A percentile compares a stretch with the other conserved stretches of the same genome.
phyloP scores from a whole-genome alignment of 495 filamentous ascomycete genomes.

The Penicillium bialowiezense region DNA sequence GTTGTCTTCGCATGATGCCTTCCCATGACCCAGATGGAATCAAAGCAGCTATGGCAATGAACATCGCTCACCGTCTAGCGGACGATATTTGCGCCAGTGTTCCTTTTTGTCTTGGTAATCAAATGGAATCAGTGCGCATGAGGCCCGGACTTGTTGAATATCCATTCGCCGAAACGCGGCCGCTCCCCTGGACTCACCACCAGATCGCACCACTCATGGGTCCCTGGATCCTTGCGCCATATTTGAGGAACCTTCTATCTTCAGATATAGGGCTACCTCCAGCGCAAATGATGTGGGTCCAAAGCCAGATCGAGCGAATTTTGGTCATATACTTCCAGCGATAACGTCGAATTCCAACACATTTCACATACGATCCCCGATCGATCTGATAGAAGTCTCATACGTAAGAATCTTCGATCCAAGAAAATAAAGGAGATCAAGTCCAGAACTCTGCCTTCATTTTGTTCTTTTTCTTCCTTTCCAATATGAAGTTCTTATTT shows the following conservation, averaged over 20 bases:
- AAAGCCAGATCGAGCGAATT: constrained; percentile 31
- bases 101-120: constrained; percentile 40
- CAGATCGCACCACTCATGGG: constrained; percentile 36
- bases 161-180: constrained; percentile 29
- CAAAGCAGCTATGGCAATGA: background rate
- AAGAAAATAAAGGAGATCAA: too few species aligned
- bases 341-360: background rate
- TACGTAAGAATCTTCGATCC: too few species aligned
- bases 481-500: too few species aligned
- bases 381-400: too few species aligned
- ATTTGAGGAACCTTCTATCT: constrained; percentile 21
- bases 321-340: constrained; percentile 29
- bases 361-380: too few species aligned
- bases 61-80: constrained; percentile 28
- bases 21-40: constrained; percentile 7
- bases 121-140: constrained; percentile 29
- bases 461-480: too few species aligned
- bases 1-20: constrained; percentile 25
- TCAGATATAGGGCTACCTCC: constrained; percentile 20
- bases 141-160: constrained; percentile 33
- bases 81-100: constrained; percentile 42
- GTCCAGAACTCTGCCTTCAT: too few species aligned
- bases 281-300: constrained; percentile 29
- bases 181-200: constrained; percentile 24
- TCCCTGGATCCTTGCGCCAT: constrained; percentile 33